Percentiles rank a stretch among this genome's conserved stretches.
Conservation (phyloP, 768 basidiomycete genomes). For the Gyrodon lividus region DNA sequence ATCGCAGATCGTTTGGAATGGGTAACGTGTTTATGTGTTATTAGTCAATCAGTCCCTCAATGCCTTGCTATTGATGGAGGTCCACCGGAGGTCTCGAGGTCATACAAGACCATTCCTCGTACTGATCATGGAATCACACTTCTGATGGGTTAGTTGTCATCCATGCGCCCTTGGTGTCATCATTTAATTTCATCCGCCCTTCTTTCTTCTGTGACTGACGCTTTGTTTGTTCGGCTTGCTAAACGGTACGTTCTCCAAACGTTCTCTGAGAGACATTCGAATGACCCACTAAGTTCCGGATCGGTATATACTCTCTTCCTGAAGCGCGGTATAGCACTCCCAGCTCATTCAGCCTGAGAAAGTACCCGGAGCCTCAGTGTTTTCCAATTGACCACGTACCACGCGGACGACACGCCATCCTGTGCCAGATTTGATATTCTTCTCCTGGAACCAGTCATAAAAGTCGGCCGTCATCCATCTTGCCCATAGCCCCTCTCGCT, state of each 20-base stretch:
- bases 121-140: slow-evolving; percentile 25
- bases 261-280: slow-evolving; percentile 23
- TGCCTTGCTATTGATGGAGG: slow-evolving; percentile 12
- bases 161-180: slow-evolving; percentile 25
- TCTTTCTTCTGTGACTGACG: slow-evolving; percentile 30
- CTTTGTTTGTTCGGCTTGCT: slow-evolving; percentile 27
- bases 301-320: slow-evolving; percentile 29
- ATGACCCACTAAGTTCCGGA: slow-evolving; percentile 30
- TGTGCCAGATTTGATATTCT: slow-evolving; percentile 35
- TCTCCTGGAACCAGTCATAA: slow-evolving; percentile 18
- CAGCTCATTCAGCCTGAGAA: slow-evolving; percentile 17
- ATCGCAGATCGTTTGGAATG: slow-evolving; percentile 26
- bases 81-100: slow-evolving; percentile 23
- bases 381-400: slow-evolving; percentile 16
- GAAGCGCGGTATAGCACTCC: slow-evolving; percentile 12
- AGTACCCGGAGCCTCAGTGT: slow-evolving; percentile 14
- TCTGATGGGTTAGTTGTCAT: slow-evolving; percentile 24
- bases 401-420: slow-evolving; percentile 32
- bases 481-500: slow-evolving; percentile 34
- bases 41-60: slow-evolving; percentile 20
- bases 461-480: slow-evolving; percentile 23
- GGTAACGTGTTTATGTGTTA: slow-evolving; percentile 19
- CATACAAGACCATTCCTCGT: slow-evolving; percentile 22
- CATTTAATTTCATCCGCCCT: slow-evolving; percentile 30
- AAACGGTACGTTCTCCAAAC: slow-evolving; percentile 26